Conservation (phyloP, 108 stramenopile genomes). For the Cyclotella atomus region DNA sequence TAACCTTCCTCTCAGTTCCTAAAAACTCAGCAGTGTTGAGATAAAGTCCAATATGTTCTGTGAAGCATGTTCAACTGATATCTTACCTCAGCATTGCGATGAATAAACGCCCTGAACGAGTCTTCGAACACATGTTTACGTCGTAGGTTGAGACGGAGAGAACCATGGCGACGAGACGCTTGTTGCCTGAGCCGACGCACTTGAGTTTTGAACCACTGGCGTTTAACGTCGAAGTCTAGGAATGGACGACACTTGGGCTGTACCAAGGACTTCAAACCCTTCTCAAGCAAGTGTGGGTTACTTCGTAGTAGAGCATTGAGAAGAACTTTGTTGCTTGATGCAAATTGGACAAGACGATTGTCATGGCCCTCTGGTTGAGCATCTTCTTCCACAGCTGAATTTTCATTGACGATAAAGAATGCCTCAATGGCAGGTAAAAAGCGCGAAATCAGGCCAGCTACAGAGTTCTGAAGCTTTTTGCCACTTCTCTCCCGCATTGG, state of each 20-base stretch:
- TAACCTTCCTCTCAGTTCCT: conserved; percentile 90
- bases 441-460: conserved; percentile 86
- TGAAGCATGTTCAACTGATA: too few relatives aligned
- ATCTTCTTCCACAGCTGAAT: conserved; percentile 43
- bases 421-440: conserved; percentile 95
- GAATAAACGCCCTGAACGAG: conserved; percentile 92
- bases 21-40: not conserved
- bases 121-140: conserved; percentile 95
- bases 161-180: conserved; percentile 86
- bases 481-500: conserved; percentile 24
- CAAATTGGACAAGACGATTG: conserved; percentile 81
- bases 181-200: conserved; percentile 85
- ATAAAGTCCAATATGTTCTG: not conserved
- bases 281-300: conserved; percentile 88
- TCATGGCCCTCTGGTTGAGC: conserved; percentile 20
- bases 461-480: conserved; percentile 86
- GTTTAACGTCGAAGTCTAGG: conserved; percentile 97
- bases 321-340: conserved; percentile 81
- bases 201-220: conserved; percentile 88
- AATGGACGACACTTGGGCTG: conserved; percentile 80
- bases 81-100: conserved; percentile 87
- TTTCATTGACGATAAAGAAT: conserved; percentile 93
- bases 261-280: conserved; percentile 85
- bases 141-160: conserved; percentile 86
- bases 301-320: conserved; percentile 80